Conservation (phyloP, 2,329 filamentous ascomycete species). For the Fusarium sp. region DNA sequence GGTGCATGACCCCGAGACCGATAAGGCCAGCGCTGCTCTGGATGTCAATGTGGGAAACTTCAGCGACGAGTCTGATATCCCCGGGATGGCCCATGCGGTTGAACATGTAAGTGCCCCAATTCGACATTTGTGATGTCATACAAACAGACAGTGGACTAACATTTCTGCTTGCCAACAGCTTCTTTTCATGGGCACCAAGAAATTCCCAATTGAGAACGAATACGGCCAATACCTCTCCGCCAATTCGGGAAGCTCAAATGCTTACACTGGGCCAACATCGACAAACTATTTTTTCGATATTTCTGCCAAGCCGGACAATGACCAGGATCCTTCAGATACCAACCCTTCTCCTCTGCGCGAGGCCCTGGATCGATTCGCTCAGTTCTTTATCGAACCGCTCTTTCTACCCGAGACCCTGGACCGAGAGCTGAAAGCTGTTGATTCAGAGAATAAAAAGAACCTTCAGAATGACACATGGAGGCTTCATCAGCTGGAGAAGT, state of each 20-base stretch:
- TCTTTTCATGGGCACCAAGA: constrained; percentile 98
- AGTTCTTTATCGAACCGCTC: constrained; percentile 91
- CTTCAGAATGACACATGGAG: constrained; percentile 91
- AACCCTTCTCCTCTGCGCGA: constrained; percentile 76
- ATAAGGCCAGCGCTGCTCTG: constrained; percentile 95
- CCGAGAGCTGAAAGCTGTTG: constrained; percentile 86
- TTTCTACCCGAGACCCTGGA: constrained; percentile 88
- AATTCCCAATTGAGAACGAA: constrained; percentile 95
- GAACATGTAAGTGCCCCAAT: constrained; percentile 73
- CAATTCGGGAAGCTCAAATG: constrained; percentile 92
- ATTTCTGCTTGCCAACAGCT: constrained; percentile 57
- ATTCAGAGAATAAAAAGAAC: constrained; percentile 98
- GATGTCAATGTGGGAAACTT: constrained; percentile 98
- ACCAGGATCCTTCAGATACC: constrained; percentile 63
- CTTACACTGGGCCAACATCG: constrained; percentile 90
- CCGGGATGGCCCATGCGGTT: constrained; percentile 94
- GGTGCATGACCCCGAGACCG: constrained; percentile 93
- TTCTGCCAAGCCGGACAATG: constrained; percentile 78
- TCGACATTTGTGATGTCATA: background rate
- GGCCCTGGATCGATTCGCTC: constrained; percentile 88
- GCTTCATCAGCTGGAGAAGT: constrained; percentile 87
- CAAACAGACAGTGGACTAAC: constrained; percentile 22
- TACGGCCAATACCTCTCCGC: constrained; percentile 93
- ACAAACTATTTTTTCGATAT: constrained; percentile 99
- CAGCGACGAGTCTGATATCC: constrained; percentile 90